phyloP scores from a whole-genome alignment of 441 rosid species.

The Erodium texanum region DNA sequence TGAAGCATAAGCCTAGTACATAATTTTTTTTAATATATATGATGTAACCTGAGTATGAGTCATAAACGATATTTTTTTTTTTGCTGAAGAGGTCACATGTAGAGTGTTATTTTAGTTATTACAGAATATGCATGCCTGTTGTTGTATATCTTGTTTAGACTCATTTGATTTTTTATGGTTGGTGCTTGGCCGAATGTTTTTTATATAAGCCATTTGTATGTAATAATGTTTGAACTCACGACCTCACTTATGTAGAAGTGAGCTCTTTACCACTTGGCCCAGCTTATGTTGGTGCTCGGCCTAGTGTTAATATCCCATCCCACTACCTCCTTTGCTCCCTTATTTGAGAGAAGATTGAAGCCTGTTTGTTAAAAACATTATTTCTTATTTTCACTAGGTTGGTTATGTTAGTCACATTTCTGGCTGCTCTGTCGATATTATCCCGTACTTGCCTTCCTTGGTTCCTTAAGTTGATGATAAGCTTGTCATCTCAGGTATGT shows the following conservation, averaged over 20 bases:
- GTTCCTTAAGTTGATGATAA: conserved; percentile 27
- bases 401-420: conserved; percentile 20
- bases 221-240: too few species aligned
- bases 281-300: neutral
- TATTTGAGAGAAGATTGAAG: neutral
- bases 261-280: too few species aligned
- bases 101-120: neutral
- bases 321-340: neutral
- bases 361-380: neutral
- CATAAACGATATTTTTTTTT: neutral
- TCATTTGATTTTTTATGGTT: neutral
- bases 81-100: neutral
- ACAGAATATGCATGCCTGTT: neutral
- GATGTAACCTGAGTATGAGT: neutral
- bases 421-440: conserved; percentile 18
- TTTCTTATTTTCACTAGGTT: conserved; percentile 12
- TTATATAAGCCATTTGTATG: too few species aligned
- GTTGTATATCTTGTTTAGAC: neutral
- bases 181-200: too few species aligned
- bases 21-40: neutral
- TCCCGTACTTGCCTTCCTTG: conserved; percentile 26
- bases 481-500: conserved; percentile 22
- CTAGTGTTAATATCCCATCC: neutral
- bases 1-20: neutral
- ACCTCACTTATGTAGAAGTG: too few species aligned